A percentile compares a stretch with the other conserved stretches of the same genome.
Evolutionary conservation across 108 stramenopile genomes (phyloP).

Genomic region (Heterococcus sp.): DNA sequence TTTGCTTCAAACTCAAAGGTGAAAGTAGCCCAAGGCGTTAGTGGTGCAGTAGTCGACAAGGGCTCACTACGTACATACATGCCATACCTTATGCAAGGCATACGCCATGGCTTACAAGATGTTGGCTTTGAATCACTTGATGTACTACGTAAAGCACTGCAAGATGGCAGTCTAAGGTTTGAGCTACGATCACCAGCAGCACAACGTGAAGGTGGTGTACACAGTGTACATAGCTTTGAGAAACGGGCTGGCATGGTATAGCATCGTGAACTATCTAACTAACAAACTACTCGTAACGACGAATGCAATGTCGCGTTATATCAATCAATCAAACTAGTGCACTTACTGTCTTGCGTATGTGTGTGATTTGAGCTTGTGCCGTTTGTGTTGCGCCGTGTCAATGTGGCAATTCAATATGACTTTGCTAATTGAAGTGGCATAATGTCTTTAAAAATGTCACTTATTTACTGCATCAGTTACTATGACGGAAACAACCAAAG

Average conservation of each 20-base stretch:
- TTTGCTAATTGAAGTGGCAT: too few species aligned
- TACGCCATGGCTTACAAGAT: slow-evolving; percentile 90
- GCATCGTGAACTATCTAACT: too few species aligned
- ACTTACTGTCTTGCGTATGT: too few species aligned
- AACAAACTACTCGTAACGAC: too few species aligned
- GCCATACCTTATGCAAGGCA: slow-evolving; percentile 94
- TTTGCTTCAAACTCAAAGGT: slow-evolving; percentile 83
- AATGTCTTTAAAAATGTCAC: too few species aligned
- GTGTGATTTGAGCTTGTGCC: too few species aligned
- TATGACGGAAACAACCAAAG: too few species aligned
- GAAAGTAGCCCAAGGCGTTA: slow-evolving; percentile 99
- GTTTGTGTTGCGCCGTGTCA: too few species aligned
- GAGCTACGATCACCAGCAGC: slow-evolving; percentile 98
- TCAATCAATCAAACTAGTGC: too few species aligned
- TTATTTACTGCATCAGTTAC: too few species aligned
- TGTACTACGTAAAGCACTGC: slow-evolving; percentile 66
- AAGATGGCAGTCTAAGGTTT: slow-evolving; percentile 71
- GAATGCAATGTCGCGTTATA: too few species aligned
- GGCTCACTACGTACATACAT: slow-evolving; percentile 92
- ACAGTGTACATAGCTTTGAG: slow-evolving; percentile 93
- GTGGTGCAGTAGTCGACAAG: slow-evolving; percentile 98
- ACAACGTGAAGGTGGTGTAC: slow-evolving; percentile 98
- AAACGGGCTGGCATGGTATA: slow-evolving; percentile 64
- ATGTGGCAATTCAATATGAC: too few species aligned
- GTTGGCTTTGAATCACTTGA: slow-evolving; percentile 42